phyloP scores from a whole-genome alignment of 345 rosid species.

The Bruguiera parviflora region DNA sequence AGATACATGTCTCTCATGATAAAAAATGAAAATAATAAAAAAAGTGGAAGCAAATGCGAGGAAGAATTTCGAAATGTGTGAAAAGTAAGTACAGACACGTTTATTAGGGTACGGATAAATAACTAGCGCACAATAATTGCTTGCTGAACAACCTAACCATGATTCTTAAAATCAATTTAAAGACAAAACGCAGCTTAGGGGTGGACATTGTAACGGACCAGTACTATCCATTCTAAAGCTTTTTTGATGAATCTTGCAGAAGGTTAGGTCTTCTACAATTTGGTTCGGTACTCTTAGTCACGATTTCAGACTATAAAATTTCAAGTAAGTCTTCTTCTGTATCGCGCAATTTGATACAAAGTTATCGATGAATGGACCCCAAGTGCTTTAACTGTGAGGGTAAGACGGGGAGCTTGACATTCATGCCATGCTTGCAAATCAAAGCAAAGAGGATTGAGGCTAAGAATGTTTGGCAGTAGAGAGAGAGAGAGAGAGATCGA shows the following conservation, averaged over 20 bases:
- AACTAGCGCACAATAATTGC: not conserved
- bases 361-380: constrained; percentile 2
- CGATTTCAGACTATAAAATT: not conserved
- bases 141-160: not conserved
- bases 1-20: no score
- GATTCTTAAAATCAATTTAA: not conserved
- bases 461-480: no score
- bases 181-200: not conserved
- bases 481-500: not conserved
- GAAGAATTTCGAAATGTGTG: not conserved
- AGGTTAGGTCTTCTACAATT: not conserved
- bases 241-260: not conserved
- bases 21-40: not conserved
- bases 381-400: not conserved
- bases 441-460: no score
- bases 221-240: not conserved
- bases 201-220: not conserved
- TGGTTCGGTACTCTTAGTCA: not conserved
- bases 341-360: no score
- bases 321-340: not conserved
- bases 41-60: not conserved
- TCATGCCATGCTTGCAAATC: no score
- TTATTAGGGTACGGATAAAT: not conserved
- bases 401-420: not conserved
- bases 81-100: not conserved